Evolutionary conservation across 1,284 basidiomycete genomes (phyloP).

Genomic region (Meripilus lineatus): DNA sequence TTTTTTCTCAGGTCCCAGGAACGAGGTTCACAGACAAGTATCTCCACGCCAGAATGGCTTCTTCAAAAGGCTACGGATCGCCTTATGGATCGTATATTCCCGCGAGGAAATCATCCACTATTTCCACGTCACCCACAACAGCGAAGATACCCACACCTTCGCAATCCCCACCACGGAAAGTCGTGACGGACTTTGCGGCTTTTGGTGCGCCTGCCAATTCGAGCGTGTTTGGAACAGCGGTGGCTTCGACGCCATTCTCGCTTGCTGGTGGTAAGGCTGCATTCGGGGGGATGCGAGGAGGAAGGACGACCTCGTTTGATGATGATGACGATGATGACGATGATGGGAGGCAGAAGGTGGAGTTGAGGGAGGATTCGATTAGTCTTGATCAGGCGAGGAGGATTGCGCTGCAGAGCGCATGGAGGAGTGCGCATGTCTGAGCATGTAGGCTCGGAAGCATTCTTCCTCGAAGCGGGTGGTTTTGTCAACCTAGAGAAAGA

Average conservation of each 20-base stretch:
- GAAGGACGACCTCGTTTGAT: conserved; percentile 57
- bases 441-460: too few species aligned
- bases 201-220: conserved; percentile 76
- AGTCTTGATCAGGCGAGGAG: conserved; percentile 81
- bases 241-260: conserved; percentile 73
- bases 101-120: conserved; percentile 33
- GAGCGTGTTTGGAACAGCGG: conserved; percentile 78
- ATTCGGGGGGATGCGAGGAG: conserved; percentile 62
- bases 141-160: conserved; percentile 33
- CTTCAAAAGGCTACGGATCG: conserved; percentile 45
- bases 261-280: conserved; percentile 76
- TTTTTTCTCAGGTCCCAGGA: conserved; percentile 65
- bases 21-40: conserved; percentile 95
- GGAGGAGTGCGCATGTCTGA: conserved; percentile 48
- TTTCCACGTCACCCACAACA: conserved; percentile 29
- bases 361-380: conserved; percentile 76
- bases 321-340: conserved; percentile 51
- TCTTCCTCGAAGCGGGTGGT: too few species aligned
- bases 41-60: conserved; percentile 65
- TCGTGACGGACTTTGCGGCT: conserved; percentile 84
- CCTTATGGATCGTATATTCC: conserved; percentile 47
- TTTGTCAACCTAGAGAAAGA: too few species aligned
- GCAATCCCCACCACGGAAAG: conserved; percentile 71
- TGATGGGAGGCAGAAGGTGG: conserved; percentile 63
- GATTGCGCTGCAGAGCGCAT: conserved; percentile 72